phyloP scores from a whole-genome alignment of 345 rosid species.

The Clausena lansium region DNA sequence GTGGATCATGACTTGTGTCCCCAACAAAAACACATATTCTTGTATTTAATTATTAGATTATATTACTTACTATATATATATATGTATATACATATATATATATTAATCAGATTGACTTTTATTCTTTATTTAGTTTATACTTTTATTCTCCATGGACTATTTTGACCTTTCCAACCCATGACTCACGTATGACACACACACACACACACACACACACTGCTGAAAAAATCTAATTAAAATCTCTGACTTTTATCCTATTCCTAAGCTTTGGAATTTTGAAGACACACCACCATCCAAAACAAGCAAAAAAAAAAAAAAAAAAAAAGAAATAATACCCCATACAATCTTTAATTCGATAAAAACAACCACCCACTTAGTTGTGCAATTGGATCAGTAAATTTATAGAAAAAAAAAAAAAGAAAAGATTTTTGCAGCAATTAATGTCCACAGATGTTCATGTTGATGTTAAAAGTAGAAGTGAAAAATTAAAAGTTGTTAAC shows the following conservation, averaged over 20 bases:
- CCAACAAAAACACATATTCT: background rate
- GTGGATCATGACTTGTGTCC: background rate
- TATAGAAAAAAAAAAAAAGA: too few relatives aligned
- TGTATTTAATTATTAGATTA: background rate
- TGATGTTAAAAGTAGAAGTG: background rate
- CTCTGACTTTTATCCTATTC: background rate
- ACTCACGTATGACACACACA: background rate
- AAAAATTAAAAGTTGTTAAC: background rate
- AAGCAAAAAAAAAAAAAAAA: background rate
- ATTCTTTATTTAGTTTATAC: background rate
- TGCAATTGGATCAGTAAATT: background rate
- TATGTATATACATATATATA: too few relatives aligned
- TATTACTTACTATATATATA: too few relatives aligned
- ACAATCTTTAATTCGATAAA: too few relatives aligned
- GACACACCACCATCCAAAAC: background rate
- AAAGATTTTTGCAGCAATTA: too few relatives aligned
- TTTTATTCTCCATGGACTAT: background rate
- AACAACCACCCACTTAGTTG: background rate
- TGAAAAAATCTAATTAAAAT: background rate
- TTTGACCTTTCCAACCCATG: background rate
- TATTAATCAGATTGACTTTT: background rate
- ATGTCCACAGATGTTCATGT: background rate
- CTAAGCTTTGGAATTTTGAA: background rate
- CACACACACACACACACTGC: too few relatives aligned
- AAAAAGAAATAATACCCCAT: too few relatives aligned